These are phyloP conservation scores for Rhynchospora pubera DNA, from an alignment of 176 grass and related monocot species.

Conservation along the genomic window DNA sequence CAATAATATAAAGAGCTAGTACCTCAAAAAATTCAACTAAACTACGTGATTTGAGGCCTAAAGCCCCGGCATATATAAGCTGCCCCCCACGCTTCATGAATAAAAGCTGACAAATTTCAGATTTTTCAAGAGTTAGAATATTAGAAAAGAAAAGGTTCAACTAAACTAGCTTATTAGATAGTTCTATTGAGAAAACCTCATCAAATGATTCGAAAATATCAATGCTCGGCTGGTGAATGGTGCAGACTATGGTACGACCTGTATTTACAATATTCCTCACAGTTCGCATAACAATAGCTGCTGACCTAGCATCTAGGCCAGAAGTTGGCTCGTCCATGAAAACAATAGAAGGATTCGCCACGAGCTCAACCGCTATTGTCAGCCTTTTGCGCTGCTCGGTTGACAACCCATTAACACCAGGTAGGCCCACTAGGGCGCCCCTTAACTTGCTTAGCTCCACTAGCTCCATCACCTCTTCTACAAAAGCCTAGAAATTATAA, in stretches of 20 bases:
- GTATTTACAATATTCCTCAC: constrained; percentile 98
- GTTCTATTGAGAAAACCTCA: constrained; percentile 43
- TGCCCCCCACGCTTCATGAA: constrained; percentile 96
- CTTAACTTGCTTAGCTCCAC: constrained; percentile 81
- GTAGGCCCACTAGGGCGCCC: constrained; percentile 91
- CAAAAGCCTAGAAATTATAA: constrained; percentile 54
- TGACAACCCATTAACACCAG: constrained; percentile 79
- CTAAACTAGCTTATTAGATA: not conserved
- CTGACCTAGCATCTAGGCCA: constrained; percentile 93
- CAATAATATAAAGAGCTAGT: constrained; percentile 23
- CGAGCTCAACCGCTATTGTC: constrained; percentile 93
- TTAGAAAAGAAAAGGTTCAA: not conserved
- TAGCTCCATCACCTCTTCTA: constrained; percentile 99
- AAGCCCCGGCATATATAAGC: constrained; percentile 92
- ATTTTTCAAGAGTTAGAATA: not conserved
- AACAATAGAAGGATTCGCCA: constrained; percentile 96
- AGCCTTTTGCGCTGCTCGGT: constrained; percentile 96
- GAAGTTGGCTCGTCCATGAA: constrained; percentile 99
- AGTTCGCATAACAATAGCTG: constrained; percentile 98
- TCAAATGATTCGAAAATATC: constrained; percentile 99
- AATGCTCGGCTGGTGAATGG: constrained; percentile 98
- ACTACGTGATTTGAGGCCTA: constrained; percentile 74
- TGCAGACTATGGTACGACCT: constrained; percentile 89
- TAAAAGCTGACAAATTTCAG: constrained; percentile 53
- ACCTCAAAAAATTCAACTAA: constrained; percentile 95